Conservation (phyloP, 2,329 filamentous ascomycete genomes). For the Tolypocladium nubicola region DNA sequence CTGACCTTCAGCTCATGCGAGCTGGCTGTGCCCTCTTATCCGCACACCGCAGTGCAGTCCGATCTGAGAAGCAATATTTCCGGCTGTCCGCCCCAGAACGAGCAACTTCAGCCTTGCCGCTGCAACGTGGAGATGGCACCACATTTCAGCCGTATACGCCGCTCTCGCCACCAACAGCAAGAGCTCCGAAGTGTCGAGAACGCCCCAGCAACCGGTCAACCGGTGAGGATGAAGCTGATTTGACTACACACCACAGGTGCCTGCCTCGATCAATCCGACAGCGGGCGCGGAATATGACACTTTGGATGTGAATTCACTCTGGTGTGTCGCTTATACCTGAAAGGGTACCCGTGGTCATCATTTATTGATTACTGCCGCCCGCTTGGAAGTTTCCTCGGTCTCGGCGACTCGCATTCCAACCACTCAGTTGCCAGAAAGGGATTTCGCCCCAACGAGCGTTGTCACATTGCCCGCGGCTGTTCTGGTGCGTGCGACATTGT, state of each 20-base stretch:
- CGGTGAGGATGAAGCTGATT: not conserved
- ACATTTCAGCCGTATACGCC: not conserved
- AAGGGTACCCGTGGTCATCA: not conserved
- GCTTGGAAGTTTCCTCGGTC: not conserved
- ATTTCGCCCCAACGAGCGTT: not conserved
- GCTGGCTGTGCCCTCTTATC: not conserved
- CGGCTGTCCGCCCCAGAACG: not conserved
- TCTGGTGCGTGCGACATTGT: not conserved
- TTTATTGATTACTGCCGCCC: not conserved
- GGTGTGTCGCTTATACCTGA: not conserved
- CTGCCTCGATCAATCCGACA: not conserved
- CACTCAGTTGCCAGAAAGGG: not conserved
- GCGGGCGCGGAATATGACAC: not conserved
- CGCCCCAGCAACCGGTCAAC: not conserved
- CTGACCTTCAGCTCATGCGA: conserved; percentile 3
- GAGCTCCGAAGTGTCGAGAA: not conserved
- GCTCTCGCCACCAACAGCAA: not conserved
- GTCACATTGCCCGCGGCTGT: not conserved
- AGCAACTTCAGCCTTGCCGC: not conserved
- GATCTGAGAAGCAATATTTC: not conserved
- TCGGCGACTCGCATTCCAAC: not conserved
- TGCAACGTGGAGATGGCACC: not conserved
- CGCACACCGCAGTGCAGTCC: not conserved
- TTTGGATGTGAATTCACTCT: not conserved
- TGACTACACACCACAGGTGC: not conserved